Evolutionary conservation across 129 eudicot genomes (phyloP), one percentile per base, ranked within the genome.

Genomic region (Glebionis coronaria): DNA sequence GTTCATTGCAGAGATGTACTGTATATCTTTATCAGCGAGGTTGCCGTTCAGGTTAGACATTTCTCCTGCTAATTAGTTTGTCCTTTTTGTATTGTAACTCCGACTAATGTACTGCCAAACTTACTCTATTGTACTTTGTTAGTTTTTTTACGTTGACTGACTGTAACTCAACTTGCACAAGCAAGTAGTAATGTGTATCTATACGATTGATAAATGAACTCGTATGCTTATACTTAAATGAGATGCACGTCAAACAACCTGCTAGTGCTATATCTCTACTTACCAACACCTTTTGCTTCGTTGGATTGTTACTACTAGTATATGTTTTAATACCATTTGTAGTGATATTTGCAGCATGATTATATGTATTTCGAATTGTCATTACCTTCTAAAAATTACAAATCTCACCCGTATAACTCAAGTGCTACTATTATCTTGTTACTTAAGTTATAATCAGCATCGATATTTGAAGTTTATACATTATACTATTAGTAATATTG

Each of bases 11-110:
- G 95, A 56, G 71, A 70, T 79, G 75, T 70, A n/a, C 51, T 81
- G 11, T 77, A 87, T 76, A 77, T 88, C 18, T 88, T 80, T 74
- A 40, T 70, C 76, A 80, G 95, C 42, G 95, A 84, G 71, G 83
- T 82, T 59, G 51, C 77, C 65, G 18, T 80, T 54, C 91, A 84
- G 91, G 91, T 84, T 78, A 52, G 86, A 67, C 51, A 54, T 63
- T 23, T 68, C 45, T 62, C 61, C 49, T 59, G 9, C 67, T 68
- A n/a, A 21, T 25, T 47, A 44, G 5, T 63, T 63, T n/a, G 14
- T 71, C 47, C 16, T 14, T 47, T 56, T 62, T 14, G 4, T 60
- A 59, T 50, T 72, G 14, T 4, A 35, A 44, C 42, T 1, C 14
- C 11, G 27, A 2, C 13, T 45, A 9, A 23, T 69, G 65, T 44